These are phyloP conservation scores for Microstroma glucosiphilum DNA, from an alignment of 1,284 basidiomycete species.

Conservation along the genomic window DNA sequence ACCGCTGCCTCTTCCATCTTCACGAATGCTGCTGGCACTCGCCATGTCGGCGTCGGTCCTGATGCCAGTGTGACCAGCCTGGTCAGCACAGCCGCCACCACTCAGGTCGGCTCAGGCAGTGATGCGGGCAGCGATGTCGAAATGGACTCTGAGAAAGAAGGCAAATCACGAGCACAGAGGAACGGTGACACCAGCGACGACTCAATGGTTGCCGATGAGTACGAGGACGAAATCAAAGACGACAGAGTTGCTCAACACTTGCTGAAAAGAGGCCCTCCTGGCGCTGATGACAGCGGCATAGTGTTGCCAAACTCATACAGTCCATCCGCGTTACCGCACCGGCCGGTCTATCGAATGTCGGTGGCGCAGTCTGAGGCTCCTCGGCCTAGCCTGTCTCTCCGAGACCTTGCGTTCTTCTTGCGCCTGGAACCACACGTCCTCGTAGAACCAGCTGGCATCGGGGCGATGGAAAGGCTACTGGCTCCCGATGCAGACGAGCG, in stretches of 20 bases:
- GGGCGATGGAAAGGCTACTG: slow-evolving; percentile 40
- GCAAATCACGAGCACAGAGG: slow-evolving; percentile 4
- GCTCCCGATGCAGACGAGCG: slow-evolving; percentile 29
- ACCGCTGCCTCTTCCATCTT: not conserved
- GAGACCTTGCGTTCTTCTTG: slow-evolving; percentile 40
- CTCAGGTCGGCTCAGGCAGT: slow-evolving; percentile 22
- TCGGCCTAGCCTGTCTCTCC: slow-evolving; percentile 25
- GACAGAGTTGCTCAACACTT: too few relatives aligned
- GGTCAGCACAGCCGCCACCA: slow-evolving; percentile 35
- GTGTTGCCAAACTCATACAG: not conserved
- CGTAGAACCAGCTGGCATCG: slow-evolving; percentile 46
- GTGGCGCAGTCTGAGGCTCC: not conserved
- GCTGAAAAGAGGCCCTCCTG: too few relatives aligned
- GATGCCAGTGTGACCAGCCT: slow-evolving; percentile 35
- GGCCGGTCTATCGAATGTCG: not conserved
- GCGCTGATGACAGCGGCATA: not conserved
- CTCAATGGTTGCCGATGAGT: not conserved
- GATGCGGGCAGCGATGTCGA: slow-evolving; percentile 18
- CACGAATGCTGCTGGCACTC: not conserved
- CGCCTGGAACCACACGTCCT: slow-evolving; percentile 40
- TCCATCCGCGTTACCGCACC: not conserved
- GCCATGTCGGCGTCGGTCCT: slow-evolving; percentile 15
- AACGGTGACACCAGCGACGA: slow-evolving; percentile 2
- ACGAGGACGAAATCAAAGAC: too few relatives aligned
- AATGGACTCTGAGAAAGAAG: not conserved